These are phyloP conservation scores for Tephrocybe sp. DNA, from an alignment of 768 basidiomycete genomes.

Conservation along the genomic window DNA sequence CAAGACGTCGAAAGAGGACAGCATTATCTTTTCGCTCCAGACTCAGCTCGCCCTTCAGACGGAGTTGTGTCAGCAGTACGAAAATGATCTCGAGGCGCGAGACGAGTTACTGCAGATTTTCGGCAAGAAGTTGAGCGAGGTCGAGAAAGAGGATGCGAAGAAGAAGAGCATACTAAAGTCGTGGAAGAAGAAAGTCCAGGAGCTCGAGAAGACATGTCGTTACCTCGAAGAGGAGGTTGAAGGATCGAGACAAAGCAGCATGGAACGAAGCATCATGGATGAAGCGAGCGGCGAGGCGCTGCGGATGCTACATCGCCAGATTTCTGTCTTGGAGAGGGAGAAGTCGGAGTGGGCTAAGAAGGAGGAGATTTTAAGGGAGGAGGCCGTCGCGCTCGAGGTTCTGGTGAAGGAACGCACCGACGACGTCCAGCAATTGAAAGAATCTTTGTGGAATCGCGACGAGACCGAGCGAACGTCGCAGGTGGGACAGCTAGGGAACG, in stretches of 20 bases:
- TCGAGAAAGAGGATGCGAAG: constrained; percentile 64
- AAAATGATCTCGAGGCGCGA: constrained; percentile 68
- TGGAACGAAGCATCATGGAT: constrained; percentile 82
- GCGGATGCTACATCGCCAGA: constrained; percentile 75
- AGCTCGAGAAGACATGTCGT: constrained; percentile 66
- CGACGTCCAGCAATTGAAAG: constrained; percentile 42
- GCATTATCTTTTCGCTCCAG: constrained; percentile 67
- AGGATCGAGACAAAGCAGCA: constrained; percentile 72
- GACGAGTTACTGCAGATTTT: constrained; percentile 71
- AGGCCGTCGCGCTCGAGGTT: constrained; percentile 49
- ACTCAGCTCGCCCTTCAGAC: constrained; percentile 74
- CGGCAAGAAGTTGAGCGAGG: constrained; percentile 45
- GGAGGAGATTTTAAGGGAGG: constrained; percentile 38
- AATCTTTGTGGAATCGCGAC: constrained; percentile 43
- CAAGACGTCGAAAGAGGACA: constrained; percentile 69
- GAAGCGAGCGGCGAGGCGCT: constrained; percentile 78
- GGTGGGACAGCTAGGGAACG: constrained; percentile 53
- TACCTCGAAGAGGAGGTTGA: constrained; percentile 87
- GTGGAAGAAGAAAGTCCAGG: constrained; percentile 78
- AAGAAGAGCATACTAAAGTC: constrained; percentile 48
- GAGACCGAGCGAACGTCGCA: constrained; percentile 52
- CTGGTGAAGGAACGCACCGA: constrained; percentile 42
- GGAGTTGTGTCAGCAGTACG: constrained; percentile 74
- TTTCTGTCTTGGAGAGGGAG: constrained; percentile 72
- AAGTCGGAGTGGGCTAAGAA: constrained; percentile 43